Evolutionary conservation across 495 filamentous ascomycete species (phyloP).

Genomic region (Echria macrotheca): DNA sequence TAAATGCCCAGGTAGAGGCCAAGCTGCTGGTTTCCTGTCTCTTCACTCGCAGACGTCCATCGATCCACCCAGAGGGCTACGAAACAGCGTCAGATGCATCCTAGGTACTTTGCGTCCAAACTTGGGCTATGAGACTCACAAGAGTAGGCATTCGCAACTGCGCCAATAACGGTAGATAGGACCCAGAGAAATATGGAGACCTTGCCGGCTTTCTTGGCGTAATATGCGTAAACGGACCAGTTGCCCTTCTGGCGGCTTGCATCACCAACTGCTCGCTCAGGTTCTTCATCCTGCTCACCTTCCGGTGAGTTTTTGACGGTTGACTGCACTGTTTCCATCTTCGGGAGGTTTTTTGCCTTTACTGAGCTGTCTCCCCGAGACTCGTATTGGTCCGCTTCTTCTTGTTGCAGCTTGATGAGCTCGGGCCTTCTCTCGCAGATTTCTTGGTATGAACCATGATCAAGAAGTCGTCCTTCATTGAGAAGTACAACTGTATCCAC

Average conservation of each 20-base stretch:
- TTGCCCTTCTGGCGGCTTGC: slow-evolving; percentile 2
- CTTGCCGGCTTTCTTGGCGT: neutral
- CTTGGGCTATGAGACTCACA: neutral
- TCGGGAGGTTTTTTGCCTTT: too few relatives aligned
- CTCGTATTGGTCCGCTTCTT: too few relatives aligned
- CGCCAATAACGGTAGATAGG: neutral
- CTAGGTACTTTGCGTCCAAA: slow-evolving; percentile 1
- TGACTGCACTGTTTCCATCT: neutral
- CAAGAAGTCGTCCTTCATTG: neutral
- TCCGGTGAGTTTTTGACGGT: neutral
- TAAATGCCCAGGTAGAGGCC: slow-evolving; percentile 54
- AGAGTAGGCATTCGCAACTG: neutral
- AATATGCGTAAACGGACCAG: slow-evolving; percentile 14
- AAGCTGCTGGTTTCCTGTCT: slow-evolving; percentile 38
- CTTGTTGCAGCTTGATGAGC: neutral
- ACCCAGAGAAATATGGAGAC: neutral
- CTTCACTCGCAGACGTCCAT: slow-evolving; percentile 42
- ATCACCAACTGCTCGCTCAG: neutral
- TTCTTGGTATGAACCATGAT: neutral
- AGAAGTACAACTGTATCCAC: neutral
- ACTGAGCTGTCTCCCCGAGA: too few relatives aligned
- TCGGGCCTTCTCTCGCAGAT: neutral
- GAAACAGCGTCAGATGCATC: neutral
- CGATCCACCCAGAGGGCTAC: slow-evolving; percentile 50
- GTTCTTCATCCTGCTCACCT: neutral